Base-by-base conservation (phyloP, 2,329 filamentous ascomycete genomes). In the Trichoderma sp. region DNA sequence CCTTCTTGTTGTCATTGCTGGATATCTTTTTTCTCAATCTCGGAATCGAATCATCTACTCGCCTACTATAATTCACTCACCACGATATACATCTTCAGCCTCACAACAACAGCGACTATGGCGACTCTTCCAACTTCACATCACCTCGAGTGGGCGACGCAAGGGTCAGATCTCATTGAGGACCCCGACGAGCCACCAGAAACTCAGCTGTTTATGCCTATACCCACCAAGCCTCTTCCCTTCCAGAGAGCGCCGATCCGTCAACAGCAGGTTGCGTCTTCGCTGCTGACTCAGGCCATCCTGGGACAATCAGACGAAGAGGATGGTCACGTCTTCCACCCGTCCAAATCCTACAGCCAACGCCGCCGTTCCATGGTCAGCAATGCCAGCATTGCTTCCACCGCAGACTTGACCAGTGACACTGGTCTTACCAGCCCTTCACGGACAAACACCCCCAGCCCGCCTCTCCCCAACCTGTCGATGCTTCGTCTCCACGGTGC, bases 161-260 rank as follows among this genome's bases (percentile, higher is more conserved):
- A 75, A 56, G 73, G 79, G 21, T 83, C 86, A 72, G 86, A 88
- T 69, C 94, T 97, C 68, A 79, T 89, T 73, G 82, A 91, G 72
- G 95, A 97, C 75, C 85, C 90, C 61, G 95, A 98, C 79, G 95
- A 98, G 80, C 94, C 94, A 60, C 94, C 94, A 75, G 94, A 97
- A 81, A 76, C 78, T 69, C 74, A 71, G 69, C 73, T 76, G 70
- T 72, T 75, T 65, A 73, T 71, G 54, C 69, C 75, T 73, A 59
- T 74, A 72, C 56, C 75, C 70, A 70, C 75, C 71, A 70, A 75
- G 64, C 54, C 81, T 77, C 78, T 89, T 26, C 73, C 81, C 77
- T 79, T 89, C 83, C 77, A 79, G 75, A 83, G 82, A 79, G 84
- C 80, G 63, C 77, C 77, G 59, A 81, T 85, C 66, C 82, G 82